Evolutionary conservation across 169 alveolate species (phyloP).

Genomic region (Fabrea salina): DNA sequence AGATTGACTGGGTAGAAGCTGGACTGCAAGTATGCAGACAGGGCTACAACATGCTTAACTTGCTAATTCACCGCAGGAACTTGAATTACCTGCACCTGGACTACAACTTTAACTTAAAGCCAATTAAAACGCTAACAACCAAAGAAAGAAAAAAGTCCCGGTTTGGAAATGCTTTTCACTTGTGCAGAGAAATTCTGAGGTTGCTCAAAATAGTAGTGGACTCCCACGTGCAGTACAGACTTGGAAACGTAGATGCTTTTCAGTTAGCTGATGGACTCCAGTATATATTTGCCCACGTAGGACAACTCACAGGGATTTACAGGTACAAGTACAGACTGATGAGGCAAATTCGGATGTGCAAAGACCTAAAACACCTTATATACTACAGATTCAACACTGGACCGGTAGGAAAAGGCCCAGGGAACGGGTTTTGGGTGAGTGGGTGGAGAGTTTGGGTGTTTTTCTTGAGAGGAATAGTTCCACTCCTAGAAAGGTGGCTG

Average conservation of each 20-base stretch:
- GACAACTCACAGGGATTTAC: slow-evolving; percentile 99
- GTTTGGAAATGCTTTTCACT: slow-evolving; percentile 99
- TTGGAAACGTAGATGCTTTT: slow-evolving; percentile 99
- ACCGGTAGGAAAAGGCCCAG: slow-evolving; percentile 99
- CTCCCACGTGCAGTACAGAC: slow-evolving; percentile 97
- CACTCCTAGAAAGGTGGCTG: slow-evolving; percentile 99
- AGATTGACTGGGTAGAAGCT: slow-evolving; percentile 99
- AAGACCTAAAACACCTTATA: slow-evolving; percentile 98
- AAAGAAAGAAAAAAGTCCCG: slow-evolving; percentile 99
- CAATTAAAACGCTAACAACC: slow-evolving; percentile 99
- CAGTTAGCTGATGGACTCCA: slow-evolving; percentile 99
- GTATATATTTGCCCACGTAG: slow-evolving; percentile 98
- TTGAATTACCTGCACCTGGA: slow-evolving; percentile 98
- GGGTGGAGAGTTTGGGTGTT: slow-evolving; percentile 99
- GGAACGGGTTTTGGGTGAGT: slow-evolving; percentile 99
- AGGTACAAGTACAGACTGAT: slow-evolving; percentile 99
- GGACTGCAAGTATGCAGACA: slow-evolving; percentile 98
- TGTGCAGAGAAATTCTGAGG: slow-evolving; percentile 98
- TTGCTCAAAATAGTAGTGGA: slow-evolving; percentile 98
- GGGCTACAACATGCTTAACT: slow-evolving; percentile 98
- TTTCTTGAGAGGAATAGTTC: slow-evolving; percentile 97
- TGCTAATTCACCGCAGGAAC: slow-evolving; percentile 98
- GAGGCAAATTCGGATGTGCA: slow-evolving; percentile 99
- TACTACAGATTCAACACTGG: slow-evolving; percentile 99
- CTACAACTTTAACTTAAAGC: slow-evolving; percentile 99